Conservation (phyloP, 2,329 filamentous ascomycete species). For the Diaporthe aspalathi region DNA sequence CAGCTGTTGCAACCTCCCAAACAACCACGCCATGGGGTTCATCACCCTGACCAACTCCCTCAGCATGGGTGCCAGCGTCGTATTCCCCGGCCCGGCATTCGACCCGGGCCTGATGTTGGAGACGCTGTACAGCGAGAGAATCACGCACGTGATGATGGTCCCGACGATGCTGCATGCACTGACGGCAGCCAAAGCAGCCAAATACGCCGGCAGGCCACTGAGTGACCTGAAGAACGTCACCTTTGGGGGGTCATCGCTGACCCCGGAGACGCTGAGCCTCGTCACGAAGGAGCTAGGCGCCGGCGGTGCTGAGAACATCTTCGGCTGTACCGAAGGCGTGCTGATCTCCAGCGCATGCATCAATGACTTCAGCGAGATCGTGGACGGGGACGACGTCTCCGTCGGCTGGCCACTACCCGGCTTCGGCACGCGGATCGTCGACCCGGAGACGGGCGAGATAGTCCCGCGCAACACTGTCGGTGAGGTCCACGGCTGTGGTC, state of each 20-base stretch:
- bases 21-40: slow-evolving; percentile 33
- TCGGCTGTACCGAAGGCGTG: slow-evolving; percentile 28
- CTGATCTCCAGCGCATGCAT: neutral
- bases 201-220: slow-evolving; percentile 11
- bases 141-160: slow-evolving; percentile 9
- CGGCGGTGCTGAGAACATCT: slow-evolving; percentile 13
- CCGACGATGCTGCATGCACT: slow-evolving; percentile 30
- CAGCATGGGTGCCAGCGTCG: neutral
- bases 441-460: slow-evolving; percentile 29
- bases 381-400: slow-evolving; percentile 19
- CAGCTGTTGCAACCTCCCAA: slow-evolving; percentile 14
- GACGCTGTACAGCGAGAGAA: slow-evolving; percentile 16
- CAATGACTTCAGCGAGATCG: slow-evolving; percentile 18
- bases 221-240: slow-evolving; percentile 21
- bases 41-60: slow-evolving; percentile 1
- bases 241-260: slow-evolving; percentile 7
- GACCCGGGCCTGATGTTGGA: slow-evolving; percentile 23
- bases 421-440: slow-evolving; percentile 18
- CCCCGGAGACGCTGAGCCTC: neutral
- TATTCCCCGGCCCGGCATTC: slow-evolving; percentile 12
- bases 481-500: slow-evolving; percentile 25
- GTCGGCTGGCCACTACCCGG: slow-evolving; percentile 22
- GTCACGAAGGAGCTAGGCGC: slow-evolving; percentile 18
- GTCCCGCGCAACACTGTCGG: slow-evolving; percentile 20
- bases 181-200: slow-evolving; percentile 13